Evolutionary conservation across 2,329 filamentous ascomycete species (phyloP), one percentile per base, ranked within the genome.

Genomic region (Monilinia vaccinii-corymbosi): DNA sequence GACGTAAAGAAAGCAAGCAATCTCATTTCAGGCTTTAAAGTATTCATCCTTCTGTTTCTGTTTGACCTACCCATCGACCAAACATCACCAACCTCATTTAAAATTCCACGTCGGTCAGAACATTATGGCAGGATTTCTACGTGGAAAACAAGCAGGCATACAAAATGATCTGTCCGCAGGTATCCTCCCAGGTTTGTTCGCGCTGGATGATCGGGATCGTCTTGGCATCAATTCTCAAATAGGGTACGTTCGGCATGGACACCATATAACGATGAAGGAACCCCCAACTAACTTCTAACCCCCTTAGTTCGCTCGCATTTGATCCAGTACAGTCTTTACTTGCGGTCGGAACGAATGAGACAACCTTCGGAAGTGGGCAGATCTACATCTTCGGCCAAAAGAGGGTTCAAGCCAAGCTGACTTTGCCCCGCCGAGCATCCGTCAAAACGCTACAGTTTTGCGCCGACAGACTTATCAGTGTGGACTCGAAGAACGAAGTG

Each of bases 251-350:
- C 44, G 9, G 25, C n/a, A 46, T 32, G 38, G 25, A 23, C 25
- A 36, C 13, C 16, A 23, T 23, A 10, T 18, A 32, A 55, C n/a
- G 4, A 51, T 40, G 44, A 40, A 38, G 55, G 49, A 16, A 38
- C 45, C 38, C 60, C 38, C 60, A 63, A 49, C 40, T 58, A 57
- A 44, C 28, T 53, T 52, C 57, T 65, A 61, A 62, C 53, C 48
- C 45, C 61, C 60, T 57, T 68, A 91, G 89, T 68, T 88, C 88
- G 65, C 77, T 97, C 65, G 88, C 91, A 62, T 97, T 96, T 76
- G 92, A 97, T 66, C 92, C 94, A 1, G 81, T 97, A 14, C 94
- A 99, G 72, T 96, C 92, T 32, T 84, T 99, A 60, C 81, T 99
- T 56, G 94, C 94, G 46, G 84, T 97, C 64, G 94, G 91, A 62